Percentiles rank a stretch among this genome's conserved stretches.
Evolutionary conservation across 2,329 filamentous ascomycete species (phyloP).

Genomic region (Colletotrichum lupini): DNA sequence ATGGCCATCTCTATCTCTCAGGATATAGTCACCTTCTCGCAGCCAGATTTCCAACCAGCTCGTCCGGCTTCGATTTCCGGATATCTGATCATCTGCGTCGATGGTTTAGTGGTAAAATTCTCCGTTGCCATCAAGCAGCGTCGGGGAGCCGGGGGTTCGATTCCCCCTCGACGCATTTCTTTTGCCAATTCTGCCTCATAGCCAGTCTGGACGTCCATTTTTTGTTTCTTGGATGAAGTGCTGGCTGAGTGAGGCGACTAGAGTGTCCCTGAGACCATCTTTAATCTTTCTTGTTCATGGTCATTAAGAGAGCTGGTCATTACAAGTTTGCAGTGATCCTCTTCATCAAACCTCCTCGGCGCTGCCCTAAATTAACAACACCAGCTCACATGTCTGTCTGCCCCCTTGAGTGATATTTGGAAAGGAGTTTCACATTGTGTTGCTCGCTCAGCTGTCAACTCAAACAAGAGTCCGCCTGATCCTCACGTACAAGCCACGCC

Average conservation of each 20-base stretch:
- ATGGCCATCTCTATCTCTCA: neutral
- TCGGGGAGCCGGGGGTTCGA: constrained; percentile 36
- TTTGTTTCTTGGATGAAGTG: neutral
- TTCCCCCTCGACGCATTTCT: constrained; percentile 31
- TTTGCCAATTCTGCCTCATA: neutral
- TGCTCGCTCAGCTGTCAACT: neutral
- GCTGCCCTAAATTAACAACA: neutral
- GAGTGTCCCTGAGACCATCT: too few relatives aligned
- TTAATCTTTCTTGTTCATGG: neutral
- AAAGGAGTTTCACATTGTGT: neutral
- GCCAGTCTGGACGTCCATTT: neutral
- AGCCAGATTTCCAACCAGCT: rapidly evolving
- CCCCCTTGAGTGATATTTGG: neutral
- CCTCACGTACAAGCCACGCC: neutral
- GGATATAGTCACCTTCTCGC: neutral
- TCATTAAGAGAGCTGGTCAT: neutral
- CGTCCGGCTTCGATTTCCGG: neutral
- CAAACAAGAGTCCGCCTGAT: neutral
- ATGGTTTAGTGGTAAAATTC: constrained; percentile 37
- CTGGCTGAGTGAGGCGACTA: too few relatives aligned
- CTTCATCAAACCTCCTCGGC: neutral
- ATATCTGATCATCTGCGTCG: constrained; percentile 3
- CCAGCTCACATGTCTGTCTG: neutral
- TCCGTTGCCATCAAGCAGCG: constrained; percentile 34
- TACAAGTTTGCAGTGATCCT: neutral